Conservation (phyloP, 306 rosid genomes). For the Albizia julibrissin region DNA sequence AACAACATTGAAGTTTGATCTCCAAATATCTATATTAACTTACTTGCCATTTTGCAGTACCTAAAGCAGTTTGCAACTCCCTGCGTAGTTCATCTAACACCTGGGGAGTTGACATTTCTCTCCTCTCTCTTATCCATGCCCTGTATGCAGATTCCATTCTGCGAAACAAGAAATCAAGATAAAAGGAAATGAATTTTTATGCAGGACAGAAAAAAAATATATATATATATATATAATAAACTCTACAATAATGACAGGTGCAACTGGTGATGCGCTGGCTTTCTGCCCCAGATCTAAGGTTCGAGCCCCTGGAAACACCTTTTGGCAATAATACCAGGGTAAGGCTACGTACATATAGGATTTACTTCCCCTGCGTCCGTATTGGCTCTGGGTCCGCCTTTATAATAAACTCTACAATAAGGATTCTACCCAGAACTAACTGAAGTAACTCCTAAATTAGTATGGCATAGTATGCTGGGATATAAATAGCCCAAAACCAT, state of each 20-base stretch:
- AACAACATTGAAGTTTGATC: conserved; percentile 1
- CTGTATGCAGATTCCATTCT: conserved; percentile 93
- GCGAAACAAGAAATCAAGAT: conserved; percentile 18
- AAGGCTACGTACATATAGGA: too few species aligned
- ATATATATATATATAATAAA: background rate
- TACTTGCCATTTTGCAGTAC: conserved; percentile 99
- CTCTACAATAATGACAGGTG: too few species aligned
- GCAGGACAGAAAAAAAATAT: background rate
- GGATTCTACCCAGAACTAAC: background rate
- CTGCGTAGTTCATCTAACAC: conserved; percentile 69
- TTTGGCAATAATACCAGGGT: too few species aligned
- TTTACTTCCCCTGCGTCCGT: too few species aligned
- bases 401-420: background rate
- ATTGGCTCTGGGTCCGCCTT: too few species aligned
- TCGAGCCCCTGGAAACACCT: too few species aligned
- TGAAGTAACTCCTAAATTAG: background rate
- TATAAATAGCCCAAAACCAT: background rate
- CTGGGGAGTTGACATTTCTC: conserved; percentile 46
- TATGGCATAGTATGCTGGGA: background rate
- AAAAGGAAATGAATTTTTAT: conserved; percentile 21
- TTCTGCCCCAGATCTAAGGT: too few species aligned
- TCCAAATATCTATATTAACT: conserved; percentile 8
- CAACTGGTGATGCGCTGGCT: too few species aligned
- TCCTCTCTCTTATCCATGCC: conserved; percentile 78
- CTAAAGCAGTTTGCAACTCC: conserved; percentile 93